Conservation (phyloP, 1,284 basidiomycete species). For the Microbotryomycetes sp. region DNA sequence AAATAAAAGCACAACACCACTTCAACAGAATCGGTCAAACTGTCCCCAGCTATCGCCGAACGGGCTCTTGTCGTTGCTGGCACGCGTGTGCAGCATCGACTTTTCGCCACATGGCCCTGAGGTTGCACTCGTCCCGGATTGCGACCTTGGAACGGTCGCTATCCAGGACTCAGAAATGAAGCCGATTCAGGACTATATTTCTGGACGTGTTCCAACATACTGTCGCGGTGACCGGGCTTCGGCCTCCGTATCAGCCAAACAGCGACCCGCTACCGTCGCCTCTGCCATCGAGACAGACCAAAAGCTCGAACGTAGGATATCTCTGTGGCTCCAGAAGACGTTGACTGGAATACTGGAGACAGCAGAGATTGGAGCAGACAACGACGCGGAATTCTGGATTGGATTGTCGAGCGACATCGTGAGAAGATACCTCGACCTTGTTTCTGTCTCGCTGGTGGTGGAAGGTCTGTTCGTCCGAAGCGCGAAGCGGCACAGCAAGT, state of each 20-base stretch:
- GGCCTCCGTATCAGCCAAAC: background rate
- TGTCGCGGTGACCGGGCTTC: background rate
- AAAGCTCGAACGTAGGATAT: constrained; percentile 58
- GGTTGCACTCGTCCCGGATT: constrained; percentile 36
- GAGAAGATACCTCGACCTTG: constrained; percentile 60
- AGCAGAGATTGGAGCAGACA: constrained; percentile 44
- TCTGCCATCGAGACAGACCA: constrained; percentile 40
- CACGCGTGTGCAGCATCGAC: constrained; percentile 43
- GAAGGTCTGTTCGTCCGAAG: constrained; percentile 60
- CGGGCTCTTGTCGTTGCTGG: constrained; percentile 56
- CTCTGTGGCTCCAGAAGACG: constrained; percentile 54
- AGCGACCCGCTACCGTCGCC: background rate
- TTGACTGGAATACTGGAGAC: constrained; percentile 51
- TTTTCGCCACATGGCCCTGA: constrained; percentile 5
- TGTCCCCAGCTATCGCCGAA: constrained; percentile 49
- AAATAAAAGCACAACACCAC: constrained; percentile 5
- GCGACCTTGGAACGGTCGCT: constrained; percentile 55
- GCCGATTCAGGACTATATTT: constrained; percentile 60
- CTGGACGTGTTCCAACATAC: constrained; percentile 52
- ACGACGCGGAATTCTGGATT: constrained; percentile 25
- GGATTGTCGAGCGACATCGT: constrained; percentile 53
- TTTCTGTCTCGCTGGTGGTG: constrained; percentile 57
- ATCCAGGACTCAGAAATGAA: constrained; percentile 53
- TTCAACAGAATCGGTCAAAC: constrained; percentile 51
- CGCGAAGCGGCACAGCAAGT: constrained; percentile 53